Percentiles rank a stretch among this genome's conserved stretches.
These are phyloP conservation scores for Urochloa ruziziensis DNA, from an alignment of 176 grass and related monocot genomes.

Conservation along the genomic window DNA sequence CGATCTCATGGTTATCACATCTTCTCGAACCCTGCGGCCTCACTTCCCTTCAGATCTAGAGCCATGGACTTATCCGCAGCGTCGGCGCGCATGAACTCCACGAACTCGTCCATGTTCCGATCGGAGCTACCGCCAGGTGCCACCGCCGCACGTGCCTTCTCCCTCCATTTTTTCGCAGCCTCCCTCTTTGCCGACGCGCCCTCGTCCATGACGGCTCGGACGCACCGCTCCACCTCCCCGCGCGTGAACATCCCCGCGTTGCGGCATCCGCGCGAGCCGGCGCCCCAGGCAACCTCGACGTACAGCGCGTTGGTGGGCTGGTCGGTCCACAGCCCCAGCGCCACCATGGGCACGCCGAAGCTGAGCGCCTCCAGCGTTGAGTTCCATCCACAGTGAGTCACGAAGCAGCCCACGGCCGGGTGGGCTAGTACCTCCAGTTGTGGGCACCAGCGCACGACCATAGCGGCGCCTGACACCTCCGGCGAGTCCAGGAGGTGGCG, in stretches of 20 bases:
- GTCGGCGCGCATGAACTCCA: conserved; percentile 7
- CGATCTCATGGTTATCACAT: neutral
- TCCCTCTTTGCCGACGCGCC: neutral
- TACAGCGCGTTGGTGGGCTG: conserved; percentile 46
- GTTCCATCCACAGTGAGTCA: conserved; percentile 82
- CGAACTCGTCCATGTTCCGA: conserved; percentile 22
- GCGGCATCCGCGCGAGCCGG: conserved; percentile 25
- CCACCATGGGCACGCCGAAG: conserved; percentile 55
- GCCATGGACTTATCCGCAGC: neutral
- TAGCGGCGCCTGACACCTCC: conserved; percentile 33
- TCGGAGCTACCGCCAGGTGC: neutral
- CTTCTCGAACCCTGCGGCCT: neutral
- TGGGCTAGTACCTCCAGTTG: conserved; percentile 62
- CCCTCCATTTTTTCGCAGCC: neutral
- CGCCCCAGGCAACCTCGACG: conserved; percentile 41
- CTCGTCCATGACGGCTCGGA: conserved; percentile 6
- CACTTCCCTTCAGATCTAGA: neutral
- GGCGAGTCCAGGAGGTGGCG: conserved; percentile 6
- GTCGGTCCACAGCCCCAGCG: conserved; percentile 46
- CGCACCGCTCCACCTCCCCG: conserved; percentile 30
- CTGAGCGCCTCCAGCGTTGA: conserved; percentile 62
- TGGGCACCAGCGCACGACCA: conserved; percentile 55
- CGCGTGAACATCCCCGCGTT: neutral
- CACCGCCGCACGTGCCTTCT: neutral
- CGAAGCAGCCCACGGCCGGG: conserved; percentile 60